Conservation (phyloP, 257 asterid genomes). For the Penstemon eatonii region DNA sequence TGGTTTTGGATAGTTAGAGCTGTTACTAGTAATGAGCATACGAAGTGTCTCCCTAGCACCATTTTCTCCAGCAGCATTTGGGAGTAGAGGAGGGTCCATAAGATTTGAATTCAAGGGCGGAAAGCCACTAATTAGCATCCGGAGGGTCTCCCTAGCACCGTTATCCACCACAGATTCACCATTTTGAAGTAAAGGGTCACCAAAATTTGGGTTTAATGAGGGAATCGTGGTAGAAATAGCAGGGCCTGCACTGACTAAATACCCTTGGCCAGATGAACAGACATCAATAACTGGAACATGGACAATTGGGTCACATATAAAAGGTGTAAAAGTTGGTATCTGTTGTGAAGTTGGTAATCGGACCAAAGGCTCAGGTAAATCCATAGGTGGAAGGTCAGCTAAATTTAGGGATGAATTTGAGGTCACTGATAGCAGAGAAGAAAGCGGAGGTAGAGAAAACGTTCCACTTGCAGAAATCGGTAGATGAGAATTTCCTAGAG, state of each 20-base stretch:
- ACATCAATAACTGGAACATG: constrained; percentile 85
- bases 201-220: constrained; percentile 48
- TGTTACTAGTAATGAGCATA: constrained; percentile 53
- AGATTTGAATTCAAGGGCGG: constrained; percentile 53
- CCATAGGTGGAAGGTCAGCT: constrained; percentile 49
- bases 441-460: constrained; percentile 56
- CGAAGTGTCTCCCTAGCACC: constrained; percentile 92
- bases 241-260: constrained; percentile 81
- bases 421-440: constrained; percentile 56
- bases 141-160: constrained; percentile 88
- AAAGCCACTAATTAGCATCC: constrained; percentile 64
- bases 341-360: constrained; percentile 70
- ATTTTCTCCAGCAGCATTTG: constrained; percentile 60
- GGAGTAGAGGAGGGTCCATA: constrained; percentile 48
- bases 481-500: constrained; percentile 37
- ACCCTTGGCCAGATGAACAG: constrained; percentile 93
- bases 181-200: constrained; percentile 55
- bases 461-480: constrained; percentile 52
- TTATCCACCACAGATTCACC: constrained; percentile 66
- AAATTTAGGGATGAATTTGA: constrained; percentile 45
- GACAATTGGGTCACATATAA: constrained; percentile 84
- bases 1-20: constrained; percentile 63
- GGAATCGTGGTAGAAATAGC: constrained; percentile 59
- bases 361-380: constrained; percentile 55
- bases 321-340: constrained; percentile 73